A percentile compares a stretch with the other conserved stretches of the same genome.
Conservation (phyloP, 345 rosid genomes). For the Pugionium dolabratum region DNA sequence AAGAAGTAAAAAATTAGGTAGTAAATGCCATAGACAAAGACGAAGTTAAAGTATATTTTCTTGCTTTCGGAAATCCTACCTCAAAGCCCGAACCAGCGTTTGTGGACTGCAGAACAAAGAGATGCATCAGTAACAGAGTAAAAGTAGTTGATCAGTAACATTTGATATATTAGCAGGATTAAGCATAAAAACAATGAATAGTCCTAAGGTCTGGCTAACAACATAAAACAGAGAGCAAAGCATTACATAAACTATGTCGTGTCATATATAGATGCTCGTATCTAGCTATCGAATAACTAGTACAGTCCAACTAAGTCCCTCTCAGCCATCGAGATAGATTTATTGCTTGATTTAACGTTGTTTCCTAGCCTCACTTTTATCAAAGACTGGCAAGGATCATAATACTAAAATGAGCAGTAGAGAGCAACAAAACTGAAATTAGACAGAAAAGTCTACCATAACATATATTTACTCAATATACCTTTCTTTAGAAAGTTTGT, state of each 20-base stretch:
- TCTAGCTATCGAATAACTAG: conserved; percentile 11
- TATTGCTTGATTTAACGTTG: conserved; percentile 14
- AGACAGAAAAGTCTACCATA: conserved; percentile 13
- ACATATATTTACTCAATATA: conserved; percentile 37
- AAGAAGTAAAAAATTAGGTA: conserved; percentile 4
- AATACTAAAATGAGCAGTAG: conserved; percentile 13
- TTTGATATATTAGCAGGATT: conserved; percentile 14
- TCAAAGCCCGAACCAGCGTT: conserved; percentile 94
- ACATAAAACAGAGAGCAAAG: conserved; percentile 5
- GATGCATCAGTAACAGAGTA: conserved; percentile 27
- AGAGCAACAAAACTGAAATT: background rate
- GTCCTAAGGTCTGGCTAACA: conserved; percentile 7
- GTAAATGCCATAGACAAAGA: conserved; percentile 11
- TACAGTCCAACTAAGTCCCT: background rate
- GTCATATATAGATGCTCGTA: conserved; percentile 5
- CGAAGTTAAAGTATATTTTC: background rate
- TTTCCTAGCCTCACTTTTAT: conserved; percentile 12
- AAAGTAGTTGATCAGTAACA: conserved; percentile 17
- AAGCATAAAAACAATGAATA: conserved; percentile 4
- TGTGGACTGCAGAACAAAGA: conserved; percentile 80
- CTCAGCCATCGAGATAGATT: background rate
- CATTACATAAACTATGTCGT: background rate
- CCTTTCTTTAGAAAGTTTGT: conserved; percentile 97
- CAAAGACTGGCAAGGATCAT: conserved; percentile 1
- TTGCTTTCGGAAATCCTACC: conserved; percentile 48